Evolutionary conservation across 1,284 basidiomycete species (phyloP).

Genomic region (Fomes fomentarius): DNA sequence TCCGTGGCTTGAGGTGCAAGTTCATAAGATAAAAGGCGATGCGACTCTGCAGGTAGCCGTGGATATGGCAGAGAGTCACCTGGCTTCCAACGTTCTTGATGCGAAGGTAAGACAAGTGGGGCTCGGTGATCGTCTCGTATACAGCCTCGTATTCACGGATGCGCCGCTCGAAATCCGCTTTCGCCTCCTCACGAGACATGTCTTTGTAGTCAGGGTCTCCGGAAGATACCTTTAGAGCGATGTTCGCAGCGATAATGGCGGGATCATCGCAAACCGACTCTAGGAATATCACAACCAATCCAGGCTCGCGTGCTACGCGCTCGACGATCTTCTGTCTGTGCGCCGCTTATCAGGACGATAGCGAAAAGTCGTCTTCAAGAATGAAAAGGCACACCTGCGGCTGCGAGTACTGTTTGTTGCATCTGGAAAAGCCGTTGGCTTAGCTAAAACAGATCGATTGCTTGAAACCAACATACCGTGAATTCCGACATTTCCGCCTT

Average conservation of each 20-base stretch:
- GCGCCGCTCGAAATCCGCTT: slow-evolving; percentile 88
- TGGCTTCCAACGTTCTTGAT: slow-evolving; percentile 90
- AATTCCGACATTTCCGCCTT: slow-evolving; percentile 97
- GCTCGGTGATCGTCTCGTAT: slow-evolving; percentile 94
- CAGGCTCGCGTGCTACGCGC: slow-evolving; percentile 88
- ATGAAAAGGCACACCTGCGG: slow-evolving; percentile 58
- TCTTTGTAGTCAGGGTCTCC: slow-evolving; percentile 98
- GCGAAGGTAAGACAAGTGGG: slow-evolving; percentile 83
- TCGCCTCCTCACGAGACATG: slow-evolving; percentile 84
- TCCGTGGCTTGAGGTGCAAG: slow-evolving; percentile 93
- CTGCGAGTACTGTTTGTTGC: slow-evolving; percentile 90
- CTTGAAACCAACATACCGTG: slow-evolving; percentile 65
- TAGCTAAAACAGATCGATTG: not conserved
- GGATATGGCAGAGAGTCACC: slow-evolving; percentile 83
- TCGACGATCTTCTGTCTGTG: slow-evolving; percentile 78
- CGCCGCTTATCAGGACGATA: not conserved
- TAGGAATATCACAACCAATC: slow-evolving; percentile 91
- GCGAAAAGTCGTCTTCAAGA: not conserved
- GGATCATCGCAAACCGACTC: slow-evolving; percentile 97
- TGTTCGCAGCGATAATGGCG: slow-evolving; percentile 91
- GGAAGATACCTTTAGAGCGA: slow-evolving; percentile 93
- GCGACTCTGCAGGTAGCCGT: slow-evolving; percentile 94
- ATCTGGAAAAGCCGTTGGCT: slow-evolving; percentile 50
- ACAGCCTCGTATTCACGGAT: slow-evolving; percentile 94
- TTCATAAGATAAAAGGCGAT: slow-evolving; percentile 99